Evolutionary conservation across 768 basidiomycete species (phyloP).

Genomic region (Tremella yokohamensis): DNA sequence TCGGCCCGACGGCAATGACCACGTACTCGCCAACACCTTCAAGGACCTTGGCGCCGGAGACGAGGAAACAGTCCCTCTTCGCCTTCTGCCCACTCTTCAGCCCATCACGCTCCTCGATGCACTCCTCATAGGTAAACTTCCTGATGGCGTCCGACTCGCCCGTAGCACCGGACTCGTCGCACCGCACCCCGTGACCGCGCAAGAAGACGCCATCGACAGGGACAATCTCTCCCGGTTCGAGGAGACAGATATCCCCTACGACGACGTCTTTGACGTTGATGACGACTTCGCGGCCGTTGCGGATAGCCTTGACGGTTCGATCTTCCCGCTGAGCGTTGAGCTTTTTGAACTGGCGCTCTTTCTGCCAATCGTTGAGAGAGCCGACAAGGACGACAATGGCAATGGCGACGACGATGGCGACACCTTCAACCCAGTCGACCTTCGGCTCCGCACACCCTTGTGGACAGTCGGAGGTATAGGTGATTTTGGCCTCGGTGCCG

Average conservation of each 20-base stretch:
- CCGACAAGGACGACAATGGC: slow-evolving; percentile 69
- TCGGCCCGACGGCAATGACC: slow-evolving; percentile 83
- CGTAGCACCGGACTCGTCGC: slow-evolving; percentile 94
- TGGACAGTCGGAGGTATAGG: slow-evolving; percentile 45
- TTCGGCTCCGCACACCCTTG: slow-evolving; percentile 59
- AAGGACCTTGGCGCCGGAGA: slow-evolving; percentile 86
- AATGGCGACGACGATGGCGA: slow-evolving; percentile 57
- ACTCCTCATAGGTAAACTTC: slow-evolving; percentile 75
- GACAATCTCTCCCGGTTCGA: slow-evolving; percentile 93
- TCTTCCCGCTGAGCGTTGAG: slow-evolving; percentile 96
- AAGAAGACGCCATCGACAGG: slow-evolving; percentile 96
- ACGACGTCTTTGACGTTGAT: slow-evolving; percentile 77
- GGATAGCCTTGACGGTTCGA: slow-evolving; percentile 78
- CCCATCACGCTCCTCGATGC: slow-evolving; percentile 57
- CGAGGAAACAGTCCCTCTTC: slow-evolving; percentile 85
- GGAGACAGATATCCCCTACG: slow-evolving; percentile 84
- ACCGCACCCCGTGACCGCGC: slow-evolving; percentile 84
- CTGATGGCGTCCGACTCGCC: slow-evolving; percentile 95
- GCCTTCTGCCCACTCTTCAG: slow-evolving; percentile 49
- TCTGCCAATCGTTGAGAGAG: slow-evolving; percentile 96
- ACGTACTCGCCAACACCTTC: slow-evolving; percentile 94
- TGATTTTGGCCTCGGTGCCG: slow-evolving; percentile 61
- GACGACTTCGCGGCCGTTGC: slow-evolving; percentile 64
- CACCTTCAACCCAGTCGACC: slow-evolving; percentile 94
- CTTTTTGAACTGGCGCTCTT: slow-evolving; percentile 88